A percentile compares a stretch with the other conserved stretches of the same genome.
Conservation (phyloP, 139 green algal genomes). For the Pleodorina starrii region DNA sequence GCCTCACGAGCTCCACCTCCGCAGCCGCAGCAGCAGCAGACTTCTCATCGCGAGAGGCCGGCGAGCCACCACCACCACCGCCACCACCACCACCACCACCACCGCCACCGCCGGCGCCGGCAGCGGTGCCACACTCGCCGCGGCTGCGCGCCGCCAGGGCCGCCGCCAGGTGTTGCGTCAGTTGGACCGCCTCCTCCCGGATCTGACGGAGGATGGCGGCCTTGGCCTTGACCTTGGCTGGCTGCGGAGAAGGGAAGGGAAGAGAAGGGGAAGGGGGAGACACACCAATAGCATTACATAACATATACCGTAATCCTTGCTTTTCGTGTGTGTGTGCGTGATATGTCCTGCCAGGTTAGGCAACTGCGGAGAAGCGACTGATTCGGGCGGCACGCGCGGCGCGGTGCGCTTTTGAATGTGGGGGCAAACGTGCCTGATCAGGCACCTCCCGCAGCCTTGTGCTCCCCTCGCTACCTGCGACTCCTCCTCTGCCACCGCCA, state of each 20-base stretch:
- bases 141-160: background rate
- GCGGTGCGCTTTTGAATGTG: too few species aligned
- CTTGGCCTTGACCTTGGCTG: background rate
- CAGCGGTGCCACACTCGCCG: background rate
- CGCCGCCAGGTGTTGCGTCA: background rate
- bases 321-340: too few species aligned
- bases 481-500: background rate
- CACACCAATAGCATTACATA: too few species aligned
- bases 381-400: too few species aligned
- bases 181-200: background rate
- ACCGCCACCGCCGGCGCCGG: background rate
- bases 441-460: too few species aligned
- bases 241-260: too few species aligned
- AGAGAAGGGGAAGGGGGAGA: too few species aligned
- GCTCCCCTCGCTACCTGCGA: too few species aligned
- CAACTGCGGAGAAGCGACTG: too few species aligned
- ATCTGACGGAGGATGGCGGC: background rate
- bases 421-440: too few species aligned
- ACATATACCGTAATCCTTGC: too few species aligned
- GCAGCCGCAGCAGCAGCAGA: background rate
- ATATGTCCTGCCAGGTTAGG: too few species aligned
- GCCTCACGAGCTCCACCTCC: constrained; percentile 1
- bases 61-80: background rate
- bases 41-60: background rate
- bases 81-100: background rate